Conservation (phyloP, 1,284 basidiomycete genomes). For the Cryptococcus sp. region DNA sequence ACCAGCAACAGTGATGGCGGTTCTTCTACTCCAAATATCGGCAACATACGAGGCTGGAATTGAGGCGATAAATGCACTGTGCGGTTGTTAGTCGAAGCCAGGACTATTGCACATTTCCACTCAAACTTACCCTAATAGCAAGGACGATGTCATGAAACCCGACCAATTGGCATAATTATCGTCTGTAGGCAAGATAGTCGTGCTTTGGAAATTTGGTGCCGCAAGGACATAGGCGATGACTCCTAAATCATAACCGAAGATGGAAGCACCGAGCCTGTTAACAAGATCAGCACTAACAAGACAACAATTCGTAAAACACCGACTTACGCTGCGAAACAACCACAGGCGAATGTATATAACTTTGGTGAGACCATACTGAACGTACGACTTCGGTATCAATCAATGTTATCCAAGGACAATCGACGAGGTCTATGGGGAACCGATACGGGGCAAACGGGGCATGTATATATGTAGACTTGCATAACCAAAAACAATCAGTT, state of each 20-base stretch:
- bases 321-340: conserved; percentile 54
- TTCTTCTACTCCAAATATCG: conserved; percentile 40
- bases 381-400: background rate
- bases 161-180: conserved; percentile 32
- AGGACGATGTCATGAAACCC: conserved; percentile 49
- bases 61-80: conserved; percentile 36
- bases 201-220: conserved; percentile 46
- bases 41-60: conserved; percentile 43
- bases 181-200: conserved; percentile 38
- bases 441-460: too few species aligned
- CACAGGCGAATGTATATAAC: conserved; percentile 60
- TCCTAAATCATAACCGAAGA: conserved; percentile 49
- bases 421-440: too few species aligned
- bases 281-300: background rate
- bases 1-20: conserved; percentile 45
- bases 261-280: conserved; percentile 26
- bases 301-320: conserved; percentile 3
- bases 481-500: too few species aligned
- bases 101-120: too few species aligned
- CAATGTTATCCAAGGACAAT: too few species aligned
- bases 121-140: conserved; percentile 39
- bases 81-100: too few species aligned
- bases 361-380: conserved; percentile 29
- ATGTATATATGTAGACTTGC: too few species aligned
- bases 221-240: conserved; percentile 49